Conservation (phyloP, 1,284 basidiomycete genomes). For the Pyrrhoderma lamaoense region DNA sequence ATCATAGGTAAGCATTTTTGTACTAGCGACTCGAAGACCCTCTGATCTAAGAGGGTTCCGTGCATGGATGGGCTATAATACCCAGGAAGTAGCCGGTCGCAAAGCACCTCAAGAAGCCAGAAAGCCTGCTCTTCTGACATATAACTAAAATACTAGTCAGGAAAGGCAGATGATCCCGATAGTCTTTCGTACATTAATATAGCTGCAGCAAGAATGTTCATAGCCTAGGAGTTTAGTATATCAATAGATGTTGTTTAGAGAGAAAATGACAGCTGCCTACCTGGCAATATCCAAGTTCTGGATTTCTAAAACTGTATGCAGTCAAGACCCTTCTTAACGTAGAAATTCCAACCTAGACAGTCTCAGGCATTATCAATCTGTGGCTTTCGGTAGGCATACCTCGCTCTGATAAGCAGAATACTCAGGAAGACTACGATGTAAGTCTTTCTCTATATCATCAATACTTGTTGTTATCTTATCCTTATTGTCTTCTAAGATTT, state of each 20-base stretch:
- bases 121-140: conserved; percentile 99
- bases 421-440: conserved; percentile 91
- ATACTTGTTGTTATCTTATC: conserved; percentile 84
- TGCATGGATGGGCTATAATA: conserved; percentile 99
- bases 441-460: conserved; percentile 98
- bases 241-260: background rate
- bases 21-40: conserved; percentile 97
- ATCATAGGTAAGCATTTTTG: conserved; percentile 85
- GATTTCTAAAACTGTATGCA: conserved; percentile 96
- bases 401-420: conserved; percentile 91
- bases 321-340: conserved; percentile 88
- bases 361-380: background rate
- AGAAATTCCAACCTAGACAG: conserved; percentile 49
- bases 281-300: conserved; percentile 85
- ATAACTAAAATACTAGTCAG: conserved; percentile 52
- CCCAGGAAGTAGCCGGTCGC: conserved; percentile 90
- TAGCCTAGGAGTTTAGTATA: conserved; percentile 46
- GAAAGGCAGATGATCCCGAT: background rate
- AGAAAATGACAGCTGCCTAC: conserved; percentile 29
- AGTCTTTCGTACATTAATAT: conserved; percentile 67
- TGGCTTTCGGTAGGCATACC: conserved; percentile 30
- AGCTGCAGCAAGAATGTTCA: conserved; percentile 91
- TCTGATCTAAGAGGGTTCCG: conserved; percentile 94
- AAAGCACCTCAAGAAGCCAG: conserved; percentile 94
- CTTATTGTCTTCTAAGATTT: conserved; percentile 71